A percentile compares a stretch with the other conserved stretches of the same genome.
Conservation (phyloP, 805 yeast genomes). For the Saitoella complicata region DNA sequence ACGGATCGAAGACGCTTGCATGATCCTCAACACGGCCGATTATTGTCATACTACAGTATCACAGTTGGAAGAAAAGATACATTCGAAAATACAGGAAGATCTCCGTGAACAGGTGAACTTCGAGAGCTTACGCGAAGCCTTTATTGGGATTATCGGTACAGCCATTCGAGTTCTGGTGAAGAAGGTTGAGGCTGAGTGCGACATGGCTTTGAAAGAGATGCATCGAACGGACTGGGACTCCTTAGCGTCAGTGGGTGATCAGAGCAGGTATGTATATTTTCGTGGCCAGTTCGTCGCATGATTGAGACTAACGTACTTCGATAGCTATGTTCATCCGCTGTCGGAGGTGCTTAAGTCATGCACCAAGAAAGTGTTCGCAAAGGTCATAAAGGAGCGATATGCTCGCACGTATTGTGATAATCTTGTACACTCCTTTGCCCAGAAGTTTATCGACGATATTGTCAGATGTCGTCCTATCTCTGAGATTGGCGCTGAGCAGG, state of each 20-base stretch:
- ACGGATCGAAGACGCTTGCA: conserved; percentile 16
- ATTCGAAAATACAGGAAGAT: conserved; percentile 25
- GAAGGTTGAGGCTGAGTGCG: conserved; percentile 45
- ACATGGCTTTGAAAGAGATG: conserved; percentile 72
- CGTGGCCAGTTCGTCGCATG: too few species aligned
- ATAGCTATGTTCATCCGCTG: too few species aligned
- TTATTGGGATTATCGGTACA: conserved; percentile 39
- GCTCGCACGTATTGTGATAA: conserved; percentile 61
- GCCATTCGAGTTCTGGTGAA: conserved; percentile 39
- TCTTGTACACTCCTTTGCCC: conserved; percentile 46
- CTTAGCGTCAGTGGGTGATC: conserved; percentile 47
- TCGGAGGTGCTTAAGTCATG: too few species aligned
- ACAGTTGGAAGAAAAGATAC: conserved; percentile 54
- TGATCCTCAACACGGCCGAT: conserved; percentile 64
- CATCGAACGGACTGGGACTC: conserved; percentile 57
- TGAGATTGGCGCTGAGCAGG: conserved; percentile 60
- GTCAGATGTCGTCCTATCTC: conserved; percentile 50
- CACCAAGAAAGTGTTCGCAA: conserved; percentile 22
- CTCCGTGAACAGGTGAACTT: conserved; percentile 32
- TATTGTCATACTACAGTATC: conserved; percentile 64
- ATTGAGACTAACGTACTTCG: too few species aligned
- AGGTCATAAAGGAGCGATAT: conserved; percentile 51
- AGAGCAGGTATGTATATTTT: conserved; percentile 43
- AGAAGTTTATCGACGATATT: conserved; percentile 41
- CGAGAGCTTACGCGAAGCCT: conserved; percentile 39